A percentile compares a stretch with the other conserved stretches of the same genome.
Evolutionary conservation across 1,284 basidiomycete species (phyloP).

Genomic region (Puccinia horiana): DNA sequence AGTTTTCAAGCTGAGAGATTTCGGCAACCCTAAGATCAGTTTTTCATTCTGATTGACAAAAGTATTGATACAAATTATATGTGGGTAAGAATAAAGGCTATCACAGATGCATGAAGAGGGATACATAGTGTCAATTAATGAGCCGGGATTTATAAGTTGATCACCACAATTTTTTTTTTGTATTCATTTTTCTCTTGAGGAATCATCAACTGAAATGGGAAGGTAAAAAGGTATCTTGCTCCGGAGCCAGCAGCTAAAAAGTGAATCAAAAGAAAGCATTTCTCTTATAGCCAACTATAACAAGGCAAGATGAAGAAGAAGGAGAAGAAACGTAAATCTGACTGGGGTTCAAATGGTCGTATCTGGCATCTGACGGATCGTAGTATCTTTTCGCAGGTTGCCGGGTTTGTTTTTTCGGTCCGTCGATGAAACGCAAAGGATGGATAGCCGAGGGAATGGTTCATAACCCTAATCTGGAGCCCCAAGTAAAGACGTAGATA

Average conservation of each 20-base stretch:
- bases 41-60: no score
- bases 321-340: background rate
- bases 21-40: no score
- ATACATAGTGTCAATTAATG: background rate
- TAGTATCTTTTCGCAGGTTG: background rate
- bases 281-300: background rate
- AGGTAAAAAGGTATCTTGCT: conserved; percentile 1
- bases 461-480: no score
- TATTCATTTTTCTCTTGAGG: background rate
- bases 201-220: background rate
- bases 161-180: background rate
- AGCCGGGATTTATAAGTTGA: background rate
- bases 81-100: no score
- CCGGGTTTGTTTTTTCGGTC: no score
- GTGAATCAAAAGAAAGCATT: background rate
- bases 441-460: no score
- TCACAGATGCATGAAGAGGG: background rate
- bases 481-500: no score
- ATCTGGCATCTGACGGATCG: background rate
- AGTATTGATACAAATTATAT: no score
- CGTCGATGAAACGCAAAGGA: no score
- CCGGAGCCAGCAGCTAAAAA: background rate
- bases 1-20: no score
- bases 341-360: background rate
- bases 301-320: background rate